Base-by-base conservation (phyloP, 2,329 filamentous ascomycete species). In the Alternaria arborescens region DNA sequence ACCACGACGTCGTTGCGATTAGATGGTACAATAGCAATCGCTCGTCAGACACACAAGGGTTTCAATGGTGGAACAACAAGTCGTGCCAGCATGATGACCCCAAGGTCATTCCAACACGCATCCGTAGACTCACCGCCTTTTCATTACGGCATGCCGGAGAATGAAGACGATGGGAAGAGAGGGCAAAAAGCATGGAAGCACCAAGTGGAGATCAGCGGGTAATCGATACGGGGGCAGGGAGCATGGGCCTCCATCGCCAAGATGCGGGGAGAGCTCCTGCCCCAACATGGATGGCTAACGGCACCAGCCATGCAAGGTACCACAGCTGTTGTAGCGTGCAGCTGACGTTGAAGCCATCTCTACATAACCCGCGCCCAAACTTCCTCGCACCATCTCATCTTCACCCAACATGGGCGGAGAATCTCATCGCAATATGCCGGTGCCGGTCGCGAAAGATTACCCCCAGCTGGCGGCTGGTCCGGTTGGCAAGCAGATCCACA, bases 401-500 rank as follows among this genome's bases (percentile, higher is more conserved):
- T 71, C 42, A 38, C 26, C 56, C 46, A 71, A 43, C 55, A 79
- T 79, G 77, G 77, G 77, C 53, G 77, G 77, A 63, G 75, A 78
- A 60, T 62, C 71, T 46, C 61, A 76, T 41, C 70, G 69, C 64
- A 71, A 55, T 51, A 72, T 77, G 64, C 62, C 69, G 36, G 60
- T 69, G 16, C 44, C 58, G 22, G 47, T 42, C n/a, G 64, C 71
- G 1, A 63, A 67, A 11, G 62, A 72, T 7, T 79, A 79, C 62
- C 74, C 78, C 48, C 69, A 66, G 67, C 69, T 75, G 61, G 74
- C 77, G 57, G 71, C 70, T 42, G 73, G 76, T 16, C 78, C 78
- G 44, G 76, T 78, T 41, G 77, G 77, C 62, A 77, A 79, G 71
- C 75, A 81, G 77, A 97, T 97, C 78, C 85, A 89, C 70, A 88